Base-by-base conservation (phyloP, 2,329 filamentous ascomycete genomes). In the Fusarium sp. region DNA sequence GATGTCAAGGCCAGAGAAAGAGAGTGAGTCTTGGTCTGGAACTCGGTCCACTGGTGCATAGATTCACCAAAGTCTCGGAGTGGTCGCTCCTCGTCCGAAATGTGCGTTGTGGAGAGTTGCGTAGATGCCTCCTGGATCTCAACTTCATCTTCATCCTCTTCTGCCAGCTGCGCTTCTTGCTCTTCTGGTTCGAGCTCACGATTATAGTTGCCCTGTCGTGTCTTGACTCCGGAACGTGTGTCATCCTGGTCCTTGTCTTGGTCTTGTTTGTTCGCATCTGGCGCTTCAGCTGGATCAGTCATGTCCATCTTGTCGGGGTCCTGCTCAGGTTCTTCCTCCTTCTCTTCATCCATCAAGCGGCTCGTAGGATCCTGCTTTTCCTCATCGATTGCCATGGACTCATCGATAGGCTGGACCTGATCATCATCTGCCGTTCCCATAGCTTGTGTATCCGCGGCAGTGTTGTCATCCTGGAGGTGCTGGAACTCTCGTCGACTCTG, bases 1-100 rank as follows among this genome's bases (percentile, higher is more conserved):
- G 98, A 97, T 1, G 96, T 98, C 16, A 99, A 88, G 2, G 95
- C 92, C 66, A 98, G 90, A 0, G 97, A 97, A 66, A 98, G 92
- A 57, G 93, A 89, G 74, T 97, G 95, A 0, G 97, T 98, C 65
- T 92, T 90, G 70, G 89, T 88, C 83, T 98, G 95, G 84, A 97
- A 97, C 67, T 92, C 88, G 11, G 91, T 89, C 97, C 97, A 99
- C 78, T 96, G 91, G 62, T 91, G 87, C 69, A 95, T 90, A 29
- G 95, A 86, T 69, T 88, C 86, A 52, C 81, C 81, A 77, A 88
- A 87, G 77, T 88, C 83, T 78, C 88, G 81, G 66, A 91, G 79
- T 4, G 82, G 81, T 13, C 81, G 77, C 40, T 82, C 78, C 35
- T 85, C 79, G 54, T 85, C 84, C 40, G 86, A 87, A 57, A 97